Evolutionary conservation across 1,139 yeast genomes (phyloP).

Genomic region (Hansenula lynferdii): DNA sequence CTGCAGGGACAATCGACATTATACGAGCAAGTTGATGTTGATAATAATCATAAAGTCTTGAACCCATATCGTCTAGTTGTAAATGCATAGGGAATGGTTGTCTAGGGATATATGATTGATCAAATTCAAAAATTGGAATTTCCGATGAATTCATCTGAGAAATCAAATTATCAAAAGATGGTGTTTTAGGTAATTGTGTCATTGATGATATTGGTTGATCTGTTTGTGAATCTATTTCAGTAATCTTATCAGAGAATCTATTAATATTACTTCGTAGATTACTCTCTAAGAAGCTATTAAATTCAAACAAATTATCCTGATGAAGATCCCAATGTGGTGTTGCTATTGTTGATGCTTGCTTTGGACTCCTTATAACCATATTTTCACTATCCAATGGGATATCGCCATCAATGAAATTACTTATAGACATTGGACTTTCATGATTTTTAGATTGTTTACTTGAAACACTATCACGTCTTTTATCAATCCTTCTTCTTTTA

Average conservation of each 20-base stretch:
- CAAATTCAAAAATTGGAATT: constrained; percentile 1
- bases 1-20: constrained; percentile 61
- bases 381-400: constrained; percentile 12
- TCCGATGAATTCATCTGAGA: neutral
- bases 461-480: neutral
- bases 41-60: constrained; percentile 60
- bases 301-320: constrained; percentile 14
- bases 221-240: constrained; percentile 8
- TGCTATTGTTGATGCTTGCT: constrained; percentile 4
- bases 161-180: neutral
- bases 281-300: constrained; percentile 19
- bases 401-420: constrained; percentile 1
- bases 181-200: constrained; percentile 1
- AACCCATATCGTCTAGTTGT: constrained; percentile 38
- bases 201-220: neutral
- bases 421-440: neutral
- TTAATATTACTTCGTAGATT: constrained; percentile 16
- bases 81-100: constrained; percentile 23
- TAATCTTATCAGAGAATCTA: constrained; percentile 13
- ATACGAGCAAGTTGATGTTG: constrained; percentile 52
- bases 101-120: constrained; percentile 14
- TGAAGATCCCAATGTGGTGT: constrained; percentile 8
- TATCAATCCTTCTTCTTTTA: constrained; percentile 13
- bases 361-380: constrained; percentile 14
- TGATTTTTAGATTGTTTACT: neutral